A percentile compares a stretch with the other conserved stretches of the same genome.
phyloP scores from a whole-genome alignment of 257 asterid species.

The Hygrophila difformis region DNA sequence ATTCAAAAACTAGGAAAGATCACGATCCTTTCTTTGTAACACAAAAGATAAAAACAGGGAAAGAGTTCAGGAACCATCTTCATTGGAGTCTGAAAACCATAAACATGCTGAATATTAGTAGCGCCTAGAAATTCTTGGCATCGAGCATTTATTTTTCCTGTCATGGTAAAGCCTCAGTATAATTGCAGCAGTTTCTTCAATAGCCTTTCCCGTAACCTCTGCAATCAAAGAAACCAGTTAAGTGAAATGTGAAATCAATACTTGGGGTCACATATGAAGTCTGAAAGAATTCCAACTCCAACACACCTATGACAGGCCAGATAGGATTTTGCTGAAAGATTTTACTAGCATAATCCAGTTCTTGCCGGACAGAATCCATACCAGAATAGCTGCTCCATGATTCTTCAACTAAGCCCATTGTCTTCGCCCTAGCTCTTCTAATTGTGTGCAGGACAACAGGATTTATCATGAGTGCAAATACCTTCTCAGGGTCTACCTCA shows the following conservation, averaged over 20 bases:
- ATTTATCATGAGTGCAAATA: constrained; percentile 79
- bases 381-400: constrained; percentile 56
- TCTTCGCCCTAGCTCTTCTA: constrained; percentile 76
- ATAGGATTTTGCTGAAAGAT: constrained; percentile 69
- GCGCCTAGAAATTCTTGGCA: constrained; percentile 90
- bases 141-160: constrained; percentile 73
- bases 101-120: constrained; percentile 29
- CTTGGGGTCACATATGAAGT: no score
- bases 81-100: constrained; percentile 6
- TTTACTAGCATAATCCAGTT: constrained; percentile 61
- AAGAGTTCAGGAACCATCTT: neutral
- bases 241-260: neutral
- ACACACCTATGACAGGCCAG: constrained; percentile 98
- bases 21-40: neutral
- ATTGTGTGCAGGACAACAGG: constrained; percentile 66
- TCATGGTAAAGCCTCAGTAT: constrained; percentile 82
- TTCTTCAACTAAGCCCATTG: constrained; percentile 55
- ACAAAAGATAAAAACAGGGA: neutral
- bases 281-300: neutral
- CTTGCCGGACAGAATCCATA: constrained; percentile 55
- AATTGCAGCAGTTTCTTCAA: constrained; percentile 95
- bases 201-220: constrained; percentile 89
- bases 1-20: neutral
- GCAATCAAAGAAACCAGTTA: constrained; percentile 28
- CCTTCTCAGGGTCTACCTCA: constrained; percentile 79